Conservation (phyloP, 768 basidiomycete genomes). For the Suillus ampliporus region DNA sequence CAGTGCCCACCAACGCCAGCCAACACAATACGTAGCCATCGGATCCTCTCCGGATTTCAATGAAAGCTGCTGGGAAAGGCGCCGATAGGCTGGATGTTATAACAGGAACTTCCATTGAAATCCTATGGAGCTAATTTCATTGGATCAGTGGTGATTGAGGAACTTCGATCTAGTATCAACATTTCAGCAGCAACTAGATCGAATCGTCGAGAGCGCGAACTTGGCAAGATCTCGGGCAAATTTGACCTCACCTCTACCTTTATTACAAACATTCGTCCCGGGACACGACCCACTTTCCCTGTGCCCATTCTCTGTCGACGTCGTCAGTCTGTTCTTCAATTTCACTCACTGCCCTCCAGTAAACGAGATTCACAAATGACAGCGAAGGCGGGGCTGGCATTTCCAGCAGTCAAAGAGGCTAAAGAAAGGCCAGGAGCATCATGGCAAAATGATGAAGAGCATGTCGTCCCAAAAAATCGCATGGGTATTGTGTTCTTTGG, state of each 20-base stretch:
- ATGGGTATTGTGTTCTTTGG: conserved; percentile 49
- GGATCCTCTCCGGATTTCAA: too few species aligned
- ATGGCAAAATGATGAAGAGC: conserved; percentile 47
- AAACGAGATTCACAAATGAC: neutral
- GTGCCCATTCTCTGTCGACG: neutral
- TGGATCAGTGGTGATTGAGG: neutral
- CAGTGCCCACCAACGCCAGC: too few species aligned
- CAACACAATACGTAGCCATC: too few species aligned
- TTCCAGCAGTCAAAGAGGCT: conserved; percentile 2
- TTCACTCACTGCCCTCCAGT: neutral
- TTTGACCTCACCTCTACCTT: neutral
- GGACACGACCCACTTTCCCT: neutral
- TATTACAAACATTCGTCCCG: neutral
- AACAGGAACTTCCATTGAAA: neutral
- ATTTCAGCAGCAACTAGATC: neutral
- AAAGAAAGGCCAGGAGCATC: conserved; percentile 35
- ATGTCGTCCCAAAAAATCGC: conserved; percentile 49
- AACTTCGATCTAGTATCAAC: neutral
- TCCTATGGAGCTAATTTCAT: neutral
- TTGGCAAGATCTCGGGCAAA: neutral
- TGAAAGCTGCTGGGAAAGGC: too few species aligned
- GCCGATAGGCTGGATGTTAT: too few species aligned
- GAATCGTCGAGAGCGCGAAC: neutral
- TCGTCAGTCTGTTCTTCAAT: neutral
- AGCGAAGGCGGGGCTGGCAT: neutral